A percentile compares a stretch with the other conserved stretches of the same genome.
phyloP scores from a whole-genome alignment of 1,284 basidiomycete species.

The Amylostereum areolatum region DNA sequence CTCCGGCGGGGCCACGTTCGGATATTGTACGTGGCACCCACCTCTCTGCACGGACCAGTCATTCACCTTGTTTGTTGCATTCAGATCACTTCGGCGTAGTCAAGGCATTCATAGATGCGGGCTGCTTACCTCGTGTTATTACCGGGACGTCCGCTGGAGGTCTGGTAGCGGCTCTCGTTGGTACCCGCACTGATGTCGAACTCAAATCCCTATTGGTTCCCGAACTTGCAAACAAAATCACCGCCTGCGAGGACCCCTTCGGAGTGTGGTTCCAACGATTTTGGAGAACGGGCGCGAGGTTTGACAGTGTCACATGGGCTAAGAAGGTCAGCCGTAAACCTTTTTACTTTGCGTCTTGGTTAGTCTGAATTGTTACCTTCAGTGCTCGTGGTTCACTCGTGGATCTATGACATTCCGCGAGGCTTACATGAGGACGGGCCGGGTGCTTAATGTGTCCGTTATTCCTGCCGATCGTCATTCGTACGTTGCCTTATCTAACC shows the following conservation, averaged over 20 bases:
- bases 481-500: slow-evolving; percentile 35
- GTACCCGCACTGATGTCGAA: slow-evolving; percentile 90
- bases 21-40: slow-evolving; percentile 62
- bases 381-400: slow-evolving; percentile 82
- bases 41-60: no score
- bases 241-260: slow-evolving; percentile 86
- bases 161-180: slow-evolving; percentile 79
- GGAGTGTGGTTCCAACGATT: slow-evolving; percentile 78
- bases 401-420: slow-evolving; percentile 96
- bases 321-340: slow-evolving; percentile 48
- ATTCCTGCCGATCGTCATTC: slow-evolving; percentile 93
- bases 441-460: slow-evolving; percentile 92
- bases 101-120: slow-evolving; percentile 85
- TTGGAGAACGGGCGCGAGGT: slow-evolving; percentile 86
- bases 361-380: slow-evolving; percentile 23
- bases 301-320: slow-evolving; percentile 90
- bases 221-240: slow-evolving; percentile 81
- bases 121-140: slow-evolving; percentile 84
- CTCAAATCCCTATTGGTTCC: slow-evolving; percentile 75
- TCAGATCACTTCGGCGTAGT: slow-evolving; percentile 88
- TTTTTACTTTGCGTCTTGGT: background rate
- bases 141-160: slow-evolving; percentile 93
- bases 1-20: slow-evolving; percentile 91
- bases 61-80: no score
- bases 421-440: slow-evolving; percentile 89